Evolutionary conservation across 2,329 filamentous ascomycete species (phyloP).

Genomic region (Cadophora sp.): DNA sequence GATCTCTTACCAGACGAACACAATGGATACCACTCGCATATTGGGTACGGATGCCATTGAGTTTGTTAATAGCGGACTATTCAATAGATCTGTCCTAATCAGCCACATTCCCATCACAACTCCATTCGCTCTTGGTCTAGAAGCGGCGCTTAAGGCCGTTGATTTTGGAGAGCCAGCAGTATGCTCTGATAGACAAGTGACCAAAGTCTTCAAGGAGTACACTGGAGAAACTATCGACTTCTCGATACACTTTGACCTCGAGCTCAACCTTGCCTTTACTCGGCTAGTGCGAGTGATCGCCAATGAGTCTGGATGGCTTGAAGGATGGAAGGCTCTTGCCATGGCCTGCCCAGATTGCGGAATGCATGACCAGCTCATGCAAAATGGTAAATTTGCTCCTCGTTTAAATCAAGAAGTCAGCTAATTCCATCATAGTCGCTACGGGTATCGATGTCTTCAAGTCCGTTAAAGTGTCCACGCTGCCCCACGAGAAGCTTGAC

Average conservation of each 20-base stretch:
- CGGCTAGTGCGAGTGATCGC: neutral
- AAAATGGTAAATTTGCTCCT: neutral
- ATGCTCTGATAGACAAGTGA: neutral
- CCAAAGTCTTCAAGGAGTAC: neutral
- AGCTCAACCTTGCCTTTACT: neutral
- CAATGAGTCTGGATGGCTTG: neutral
- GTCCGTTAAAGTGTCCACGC: neutral
- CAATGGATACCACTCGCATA: neutral
- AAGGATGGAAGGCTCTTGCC: neutral
- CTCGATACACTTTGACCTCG: neutral
- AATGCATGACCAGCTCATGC: constrained; percentile 6
- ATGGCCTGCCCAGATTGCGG: neutral
- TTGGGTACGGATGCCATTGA: neutral
- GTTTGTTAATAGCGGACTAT: neutral
- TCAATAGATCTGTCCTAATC: neutral
- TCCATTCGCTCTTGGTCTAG: neutral
- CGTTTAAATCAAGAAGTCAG: neutral
- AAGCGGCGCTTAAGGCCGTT: neutral
- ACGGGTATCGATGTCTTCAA: neutral
- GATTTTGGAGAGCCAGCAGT: neutral
- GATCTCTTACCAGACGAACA: neutral
- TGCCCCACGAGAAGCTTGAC: neutral
- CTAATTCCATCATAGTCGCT: neutral
- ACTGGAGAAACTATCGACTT: neutral
- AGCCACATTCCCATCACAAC: neutral